phyloP scores from a whole-genome alignment of 2,329 filamentous ascomycete genomes.

The Raffaelea albimanens region DNA sequence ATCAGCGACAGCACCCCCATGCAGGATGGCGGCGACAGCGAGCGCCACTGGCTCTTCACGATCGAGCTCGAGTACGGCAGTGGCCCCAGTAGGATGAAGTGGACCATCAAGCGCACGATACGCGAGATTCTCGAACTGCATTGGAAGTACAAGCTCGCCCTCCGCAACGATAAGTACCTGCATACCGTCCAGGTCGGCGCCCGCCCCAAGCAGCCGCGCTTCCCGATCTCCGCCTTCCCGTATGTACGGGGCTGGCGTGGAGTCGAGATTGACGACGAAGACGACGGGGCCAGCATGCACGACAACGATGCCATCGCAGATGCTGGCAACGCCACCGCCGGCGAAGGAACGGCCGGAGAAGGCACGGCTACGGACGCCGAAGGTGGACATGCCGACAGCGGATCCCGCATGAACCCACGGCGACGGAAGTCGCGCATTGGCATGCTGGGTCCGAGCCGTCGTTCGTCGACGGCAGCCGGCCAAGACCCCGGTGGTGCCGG shows the following conservation, averaged over 20 bases:
- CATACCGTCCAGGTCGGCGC: conserved; percentile 57
- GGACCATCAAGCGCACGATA: conserved; percentile 81
- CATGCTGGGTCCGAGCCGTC: conserved; percentile 42
- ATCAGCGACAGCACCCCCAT: conserved; percentile 71
- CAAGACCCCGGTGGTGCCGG: conserved; percentile 32
- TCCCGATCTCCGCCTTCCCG: conserved; percentile 81
- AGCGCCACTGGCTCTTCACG: conserved; percentile 75
- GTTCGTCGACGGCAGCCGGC: conserved; percentile 41
- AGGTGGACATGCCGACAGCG: too few relatives aligned
- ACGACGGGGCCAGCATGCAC: conserved; percentile 32
- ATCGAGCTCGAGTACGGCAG: conserved; percentile 95
- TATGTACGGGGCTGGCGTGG: conserved; percentile 76
- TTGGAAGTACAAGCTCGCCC: conserved; percentile 81
- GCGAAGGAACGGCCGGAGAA: conserved; percentile 40
- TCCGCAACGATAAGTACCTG: conserved; percentile 74
- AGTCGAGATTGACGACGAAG: conserved; percentile 70
- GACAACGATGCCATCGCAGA: conserved; percentile 21
- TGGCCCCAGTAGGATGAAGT: conserved; percentile 91
- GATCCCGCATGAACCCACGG: conserved; percentile 9
- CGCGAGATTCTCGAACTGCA: conserved; percentile 89
- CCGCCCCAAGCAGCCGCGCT: conserved; percentile 75
- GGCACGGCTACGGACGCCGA: conserved; percentile 64
- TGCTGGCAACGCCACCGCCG: conserved; percentile 14
- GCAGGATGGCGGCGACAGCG: conserved; percentile 50
- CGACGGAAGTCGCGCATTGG: conserved; percentile 36